Base-by-base conservation (phyloP, 2,329 filamentous ascomycete genomes). In the Furcasterigmium sp. region DNA sequence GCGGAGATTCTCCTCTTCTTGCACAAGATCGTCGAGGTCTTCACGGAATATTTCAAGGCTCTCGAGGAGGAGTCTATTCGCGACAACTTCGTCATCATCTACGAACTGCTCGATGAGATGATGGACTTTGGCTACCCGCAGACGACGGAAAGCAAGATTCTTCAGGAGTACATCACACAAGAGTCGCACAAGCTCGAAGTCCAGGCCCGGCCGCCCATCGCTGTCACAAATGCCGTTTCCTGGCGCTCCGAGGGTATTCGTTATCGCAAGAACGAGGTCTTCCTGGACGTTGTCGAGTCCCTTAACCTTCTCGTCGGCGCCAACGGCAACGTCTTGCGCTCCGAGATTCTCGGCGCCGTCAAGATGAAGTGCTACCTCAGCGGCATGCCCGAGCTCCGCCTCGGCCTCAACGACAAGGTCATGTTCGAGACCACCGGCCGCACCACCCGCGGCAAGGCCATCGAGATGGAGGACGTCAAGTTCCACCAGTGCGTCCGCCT, bases 321-420 rank as follows among this genome's bases (percentile, higher is more conserved):
- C 43, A 94, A 89, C 56, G 93, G 93, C 64, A 97, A 95, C 61
- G 93, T 98, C 5, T 73, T 98, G 47, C 85, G 93, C 19, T 95
- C 90, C 8, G 93, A 98, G 70, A 98, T 98, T 56, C 75, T 98
- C 19, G 93, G 93, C 43, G 91, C 93, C 35, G 84, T 98, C 65
- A 98, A 98, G 73, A 96, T 98, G 93, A 98, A 98, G 70, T 98
- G 93, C 69, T 98, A 98, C 62, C 76, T 98, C 14, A 95, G 89
- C 37, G 93, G 93, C 46, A 98, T 98, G 93, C 93, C 93, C 10
- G 93, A 98, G 69, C 69, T 98, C 58, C 85, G 93, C 21, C 69
- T 98, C 40, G 93, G 93, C 5, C 70, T 98, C 60, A 98, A 98
- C 71, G 93, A 98, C 73, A 98, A 98, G 70, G 93, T 89, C 65